These are phyloP conservation scores for Tolypocladium ovalisporum DNA, from an alignment of 2,329 filamentous ascomycete species.

Conservation along the genomic window DNA sequence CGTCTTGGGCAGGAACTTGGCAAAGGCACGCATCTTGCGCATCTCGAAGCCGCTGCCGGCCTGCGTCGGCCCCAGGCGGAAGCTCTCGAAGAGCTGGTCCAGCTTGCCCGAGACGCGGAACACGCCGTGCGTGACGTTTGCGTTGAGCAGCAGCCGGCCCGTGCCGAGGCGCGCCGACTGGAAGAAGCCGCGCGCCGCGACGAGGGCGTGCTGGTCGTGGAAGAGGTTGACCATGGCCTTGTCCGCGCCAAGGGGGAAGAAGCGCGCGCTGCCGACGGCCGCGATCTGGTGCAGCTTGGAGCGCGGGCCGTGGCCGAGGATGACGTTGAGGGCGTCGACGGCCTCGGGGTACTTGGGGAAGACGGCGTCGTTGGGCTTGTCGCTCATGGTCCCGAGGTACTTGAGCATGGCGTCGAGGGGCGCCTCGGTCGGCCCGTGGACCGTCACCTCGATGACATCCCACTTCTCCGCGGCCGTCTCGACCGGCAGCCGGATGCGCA, in stretches of 20 bases:
- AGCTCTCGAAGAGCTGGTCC: slow-evolving; percentile 18
- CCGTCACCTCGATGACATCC: slow-evolving; percentile 28
- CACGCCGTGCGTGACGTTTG: slow-evolving; percentile 42
- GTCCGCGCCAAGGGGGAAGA: slow-evolving; percentile 30
- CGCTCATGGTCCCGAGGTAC: slow-evolving; percentile 32
- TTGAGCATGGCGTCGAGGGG: slow-evolving; percentile 28
- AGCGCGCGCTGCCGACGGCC: slow-evolving; percentile 35
- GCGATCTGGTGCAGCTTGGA: slow-evolving; percentile 20
- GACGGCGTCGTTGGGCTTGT: slow-evolving; percentile 19
- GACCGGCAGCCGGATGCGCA: slow-evolving; percentile 22
- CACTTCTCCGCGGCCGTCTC: slow-evolving; percentile 17
- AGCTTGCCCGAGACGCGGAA: slow-evolving; percentile 32
- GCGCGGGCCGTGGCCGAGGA: slow-evolving; percentile 35
- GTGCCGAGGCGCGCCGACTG: slow-evolving; percentile 43
- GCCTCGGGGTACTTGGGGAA: slow-evolving; percentile 39
- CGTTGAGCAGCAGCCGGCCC: slow-evolving; percentile 41
- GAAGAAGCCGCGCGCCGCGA: slow-evolving; percentile 42
- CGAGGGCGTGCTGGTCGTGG: slow-evolving; percentile 18
- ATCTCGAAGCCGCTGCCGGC: slow-evolving; percentile 3
- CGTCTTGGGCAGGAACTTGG: slow-evolving; percentile 27
- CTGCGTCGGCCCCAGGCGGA: slow-evolving; percentile 9
- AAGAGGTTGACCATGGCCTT: slow-evolving; percentile 16
- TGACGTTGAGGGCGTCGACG: slow-evolving; percentile 40
- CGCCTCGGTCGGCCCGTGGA: slow-evolving; percentile 28
- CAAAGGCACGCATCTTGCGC: slow-evolving; percentile 15